These are phyloP conservation scores for Chlorophyllum brunneum DNA, from an alignment of 768 basidiomycete genomes.

Conservation along the genomic window DNA sequence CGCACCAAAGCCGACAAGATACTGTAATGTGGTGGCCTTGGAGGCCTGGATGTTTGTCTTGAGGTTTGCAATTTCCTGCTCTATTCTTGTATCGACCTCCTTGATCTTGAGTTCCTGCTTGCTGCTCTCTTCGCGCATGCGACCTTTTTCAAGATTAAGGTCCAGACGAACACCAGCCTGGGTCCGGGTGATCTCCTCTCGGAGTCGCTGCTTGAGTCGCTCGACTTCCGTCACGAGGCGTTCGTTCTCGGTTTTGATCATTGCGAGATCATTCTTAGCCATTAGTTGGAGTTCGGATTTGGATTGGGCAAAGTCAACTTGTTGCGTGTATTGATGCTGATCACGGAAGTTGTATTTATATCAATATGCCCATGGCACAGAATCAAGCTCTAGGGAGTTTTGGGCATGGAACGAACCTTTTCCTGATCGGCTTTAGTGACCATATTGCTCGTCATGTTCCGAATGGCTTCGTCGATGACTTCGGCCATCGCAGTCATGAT, in stretches of 20 bases:
- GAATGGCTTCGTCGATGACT: conserved; percentile 94
- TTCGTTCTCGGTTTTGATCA: conserved; percentile 96
- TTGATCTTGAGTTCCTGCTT: conserved; percentile 94
- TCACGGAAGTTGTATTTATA: background rate
- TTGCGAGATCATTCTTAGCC: conserved; percentile 94
- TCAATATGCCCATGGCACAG: background rate
- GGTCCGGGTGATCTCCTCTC: conserved; percentile 88
- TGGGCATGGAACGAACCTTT: too few relatives aligned
- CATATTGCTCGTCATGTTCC: conserved; percentile 95
- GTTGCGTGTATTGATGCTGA: conserved; percentile 89
- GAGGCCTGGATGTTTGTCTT: conserved; percentile 82
- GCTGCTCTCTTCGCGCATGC: conserved; percentile 90
- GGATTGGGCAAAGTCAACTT: conserved; percentile 95
- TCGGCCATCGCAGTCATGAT: conserved; percentile 97
- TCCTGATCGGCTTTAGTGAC: conserved; percentile 96
- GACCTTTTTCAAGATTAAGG: conserved; percentile 93
- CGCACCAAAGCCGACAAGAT: conserved; percentile 83
- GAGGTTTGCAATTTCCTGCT: conserved; percentile 89
- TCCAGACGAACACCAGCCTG: conserved; percentile 93
- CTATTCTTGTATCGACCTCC: conserved; percentile 95
- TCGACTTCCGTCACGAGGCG: conserved; percentile 88
- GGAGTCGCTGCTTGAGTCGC: conserved; percentile 88
- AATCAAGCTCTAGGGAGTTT: background rate
- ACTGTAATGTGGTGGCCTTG: conserved; percentile 87
- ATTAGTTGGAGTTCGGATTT: conserved; percentile 95